These are phyloP conservation scores for Urtica urens DNA, from an alignment of 306 rosid genomes.

Conservation along the genomic window DNA sequence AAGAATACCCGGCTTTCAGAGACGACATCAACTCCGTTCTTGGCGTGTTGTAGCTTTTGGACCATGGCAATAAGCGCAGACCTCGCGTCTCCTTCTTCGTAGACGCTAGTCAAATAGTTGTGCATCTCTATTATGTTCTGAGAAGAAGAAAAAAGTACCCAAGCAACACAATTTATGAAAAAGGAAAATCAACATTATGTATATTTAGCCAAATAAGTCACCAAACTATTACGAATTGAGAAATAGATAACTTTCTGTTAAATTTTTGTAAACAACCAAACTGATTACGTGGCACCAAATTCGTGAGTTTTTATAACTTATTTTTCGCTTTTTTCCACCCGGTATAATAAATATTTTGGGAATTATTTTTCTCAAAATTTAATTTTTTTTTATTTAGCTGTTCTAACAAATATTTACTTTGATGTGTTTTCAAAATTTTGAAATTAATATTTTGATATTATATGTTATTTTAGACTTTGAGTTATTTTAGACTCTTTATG, in stretches of 20 bases:
- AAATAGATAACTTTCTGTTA: too few relatives aligned
- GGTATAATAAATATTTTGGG: too few relatives aligned
- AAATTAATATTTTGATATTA: too few relatives aligned
- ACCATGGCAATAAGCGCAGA: conserved; percentile 92
- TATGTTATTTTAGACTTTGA: too few relatives aligned
- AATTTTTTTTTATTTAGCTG: too few relatives aligned
- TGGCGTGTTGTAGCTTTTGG: conserved; percentile 81
- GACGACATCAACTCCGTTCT: conserved; percentile 83
- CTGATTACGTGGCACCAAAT: neutral
- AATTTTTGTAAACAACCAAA: neutral
- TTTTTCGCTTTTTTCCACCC: too few relatives aligned
- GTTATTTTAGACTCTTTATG: too few relatives aligned
- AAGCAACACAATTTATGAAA: conserved; percentile 1
- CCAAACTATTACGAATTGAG: too few relatives aligned
- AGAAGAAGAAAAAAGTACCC: neutral
- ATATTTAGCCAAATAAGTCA: neutral
- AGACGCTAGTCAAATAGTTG: conserved; percentile 84
- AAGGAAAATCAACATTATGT: neutral
- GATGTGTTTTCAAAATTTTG: neutral
- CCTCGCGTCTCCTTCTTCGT: conserved; percentile 92
- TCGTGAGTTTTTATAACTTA: too few relatives aligned
- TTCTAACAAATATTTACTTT: neutral
- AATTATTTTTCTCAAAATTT: too few relatives aligned
- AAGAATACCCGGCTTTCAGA: conserved; percentile 76
- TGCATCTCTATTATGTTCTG: conserved; percentile 92